Base-by-base conservation (phyloP, 164 flowering plant genomes). In the Aristolochia fimbriata region DNA sequence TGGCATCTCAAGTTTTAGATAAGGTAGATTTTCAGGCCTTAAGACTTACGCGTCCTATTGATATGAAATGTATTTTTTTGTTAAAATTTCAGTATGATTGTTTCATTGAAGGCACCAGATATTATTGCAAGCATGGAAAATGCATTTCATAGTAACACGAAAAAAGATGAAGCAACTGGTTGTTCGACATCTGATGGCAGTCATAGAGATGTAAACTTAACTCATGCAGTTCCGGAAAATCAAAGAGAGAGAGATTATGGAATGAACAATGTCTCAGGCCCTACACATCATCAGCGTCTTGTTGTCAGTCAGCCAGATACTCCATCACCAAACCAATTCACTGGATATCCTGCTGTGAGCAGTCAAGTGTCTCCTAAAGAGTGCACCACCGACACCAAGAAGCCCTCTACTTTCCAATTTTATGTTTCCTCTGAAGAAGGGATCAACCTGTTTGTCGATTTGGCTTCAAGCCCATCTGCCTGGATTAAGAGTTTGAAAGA, bases 391-490 rank as follows among this genome's bases (percentile, higher is more conserved):
- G 33, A 37, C 8, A 37, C 24, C 27, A 37, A 41, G 62, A 58
- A 67, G 37, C 16, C 59, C 61, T 47, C 62, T 48, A 67, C 78
- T 23, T 78, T 78, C 60, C 74, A 83, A 72, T 83, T 78, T 61
- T 63, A 68, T 73, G 84, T 80, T 57, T 64, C 71, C 51, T 78
- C 78, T 31, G 86, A 81, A 55, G 83, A 77, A 57, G 88, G 88
- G 33, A 75, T 83, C 62, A 78, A 74, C 47, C 76, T 83, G 48
- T 65, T 19, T 63, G 83, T 84, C 37, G 89, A 81, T 72, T 62
- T 83, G 64, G 76, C 65, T 62, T 73, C 79, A 22, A 71, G 63
- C 62, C 74, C 77, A 23, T 75, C 80, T 17, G 76, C 77, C 51
- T 84, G 89, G 89, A 60, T 70, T 47, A 61, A 59, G 27, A 70